Evolutionary conservation across 805 yeast genomes (phyloP).

Genomic region (Sungouiella blattae): DNA sequence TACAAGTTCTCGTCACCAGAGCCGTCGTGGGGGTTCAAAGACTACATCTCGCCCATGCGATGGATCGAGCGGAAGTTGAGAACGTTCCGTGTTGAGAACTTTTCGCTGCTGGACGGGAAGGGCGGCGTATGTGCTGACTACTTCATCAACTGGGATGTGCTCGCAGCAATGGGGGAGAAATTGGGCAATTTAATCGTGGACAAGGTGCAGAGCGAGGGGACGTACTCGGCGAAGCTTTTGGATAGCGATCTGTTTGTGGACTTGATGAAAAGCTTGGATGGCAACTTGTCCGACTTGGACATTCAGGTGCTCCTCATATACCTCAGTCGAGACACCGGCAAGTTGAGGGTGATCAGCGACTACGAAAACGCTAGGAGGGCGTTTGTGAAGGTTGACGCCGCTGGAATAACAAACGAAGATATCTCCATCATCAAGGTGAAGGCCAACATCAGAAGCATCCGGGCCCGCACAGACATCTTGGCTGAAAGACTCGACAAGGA

Average conservation of each 20-base stretch:
- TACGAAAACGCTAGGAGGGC: background rate
- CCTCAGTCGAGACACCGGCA: conserved; percentile 23
- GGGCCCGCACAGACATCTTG: conserved; percentile 16
- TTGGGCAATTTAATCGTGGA: conserved; percentile 1
- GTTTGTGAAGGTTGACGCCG: conserved; percentile 20
- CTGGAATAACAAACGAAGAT: conserved; percentile 26
- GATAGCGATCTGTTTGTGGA: conserved; percentile 2
- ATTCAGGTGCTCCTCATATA: conserved; percentile 24
- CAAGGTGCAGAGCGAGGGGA: conserved; percentile 9
- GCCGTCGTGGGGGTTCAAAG: conserved; percentile 1
- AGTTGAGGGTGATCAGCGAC: conserved; percentile 1
- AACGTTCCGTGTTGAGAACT: background rate
- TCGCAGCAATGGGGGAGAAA: conserved; percentile 10
- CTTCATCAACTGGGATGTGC: conserved; percentile 21
- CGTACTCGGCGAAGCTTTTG: conserved; percentile 10
- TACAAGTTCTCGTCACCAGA: conserved; percentile 3
- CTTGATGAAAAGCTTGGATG: background rate
- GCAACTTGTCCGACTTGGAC: conserved; percentile 20
- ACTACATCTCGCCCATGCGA: conserved; percentile 10
- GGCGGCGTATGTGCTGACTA: conserved; percentile 20
- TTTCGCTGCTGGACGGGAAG: background rate
- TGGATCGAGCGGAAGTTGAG: conserved; percentile 1
- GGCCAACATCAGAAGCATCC: conserved; percentile 16
- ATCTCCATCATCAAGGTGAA: conserved; percentile 27
- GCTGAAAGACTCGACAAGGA: conserved; percentile 18